Percentiles rank a stretch among this genome's conserved stretches.
phyloP scores from a whole-genome alignment of 2,329 filamentous ascomycete species.

The Fusarium beomiforme region DNA sequence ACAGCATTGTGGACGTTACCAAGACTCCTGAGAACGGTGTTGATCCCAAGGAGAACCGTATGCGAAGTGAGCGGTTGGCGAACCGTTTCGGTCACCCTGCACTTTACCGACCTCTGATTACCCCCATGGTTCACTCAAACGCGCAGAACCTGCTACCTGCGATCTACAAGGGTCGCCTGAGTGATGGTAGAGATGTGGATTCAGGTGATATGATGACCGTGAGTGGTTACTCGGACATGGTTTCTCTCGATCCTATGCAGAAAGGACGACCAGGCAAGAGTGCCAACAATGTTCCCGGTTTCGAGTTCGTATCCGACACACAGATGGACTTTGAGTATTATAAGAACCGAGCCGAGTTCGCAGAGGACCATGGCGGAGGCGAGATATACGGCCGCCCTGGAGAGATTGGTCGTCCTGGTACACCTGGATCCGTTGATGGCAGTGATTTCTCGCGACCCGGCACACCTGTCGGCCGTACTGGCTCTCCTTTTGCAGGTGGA shows the following conservation, averaged over 20 bases:
- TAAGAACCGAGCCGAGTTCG: constrained; percentile 90
- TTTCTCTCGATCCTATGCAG: constrained; percentile 82
- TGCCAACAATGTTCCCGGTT: constrained; percentile 68
- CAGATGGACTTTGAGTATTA: constrained; percentile 92
- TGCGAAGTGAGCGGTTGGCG: constrained; percentile 74
- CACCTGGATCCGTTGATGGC: constrained; percentile 63
- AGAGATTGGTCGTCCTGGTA: constrained; percentile 70
- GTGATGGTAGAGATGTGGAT: constrained; percentile 70
- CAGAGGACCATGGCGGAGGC: constrained; percentile 85
- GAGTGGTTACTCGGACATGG: constrained; percentile 84
- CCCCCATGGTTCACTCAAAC: constrained; percentile 94
- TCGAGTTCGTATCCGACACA: constrained; percentile 88
- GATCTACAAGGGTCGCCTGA: constrained; percentile 84
- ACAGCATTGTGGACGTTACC: constrained; percentile 71
- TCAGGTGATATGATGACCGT: constrained; percentile 65
- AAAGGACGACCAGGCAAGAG: constrained; percentile 59
- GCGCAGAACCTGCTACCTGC: constrained; percentile 87
- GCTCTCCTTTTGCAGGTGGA: constrained; percentile 49
- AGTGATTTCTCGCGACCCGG: constrained; percentile 61
- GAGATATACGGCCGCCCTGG: constrained; percentile 69
- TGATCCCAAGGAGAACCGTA: constrained; percentile 61
- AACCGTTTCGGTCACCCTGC: constrained; percentile 90
- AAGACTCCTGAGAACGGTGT: constrained; percentile 55
- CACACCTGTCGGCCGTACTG: constrained; percentile 53
- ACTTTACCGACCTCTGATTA: constrained; percentile 87